Conservation (phyloP, 192 early-diverging fungal genomes). For the Cladochytrium replicatum region DNA sequence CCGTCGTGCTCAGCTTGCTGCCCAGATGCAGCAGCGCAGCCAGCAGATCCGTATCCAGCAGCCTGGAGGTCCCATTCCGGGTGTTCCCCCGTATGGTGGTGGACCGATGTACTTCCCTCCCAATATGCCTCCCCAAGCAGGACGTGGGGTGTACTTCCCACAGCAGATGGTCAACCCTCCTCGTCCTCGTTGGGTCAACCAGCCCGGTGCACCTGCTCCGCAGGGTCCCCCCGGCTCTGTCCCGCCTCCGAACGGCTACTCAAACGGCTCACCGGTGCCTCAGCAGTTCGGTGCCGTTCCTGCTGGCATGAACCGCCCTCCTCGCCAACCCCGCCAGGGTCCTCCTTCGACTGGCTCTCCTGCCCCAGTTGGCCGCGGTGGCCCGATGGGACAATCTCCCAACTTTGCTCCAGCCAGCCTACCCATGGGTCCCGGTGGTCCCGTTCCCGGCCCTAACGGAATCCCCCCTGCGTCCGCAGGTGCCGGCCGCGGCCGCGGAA, state of each 20-base stretch:
- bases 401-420: slow-evolving; percentile 2
- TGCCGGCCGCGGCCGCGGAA: slow-evolving; percentile 26
- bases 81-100: slow-evolving; percentile 44
- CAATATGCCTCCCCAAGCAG: slow-evolving; percentile 19
- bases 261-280: slow-evolving; percentile 16
- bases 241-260: slow-evolving; percentile 9
- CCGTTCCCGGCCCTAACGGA: slow-evolving; percentile 17
- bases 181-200: slow-evolving; percentile 30
- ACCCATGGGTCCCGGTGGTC: slow-evolving; percentile 10
- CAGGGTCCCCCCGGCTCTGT: slow-evolving; percentile 22
- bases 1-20: slow-evolving; percentile 90
- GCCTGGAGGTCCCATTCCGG: slow-evolving; percentile 31
- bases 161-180: slow-evolving; percentile 19
- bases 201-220: slow-evolving; percentile 17
- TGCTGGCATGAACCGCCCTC: slow-evolving; percentile 34
- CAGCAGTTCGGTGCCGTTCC: slow-evolving; percentile 19
- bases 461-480: slow-evolving; percentile 8
- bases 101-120: slow-evolving; percentile 51
- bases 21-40: slow-evolving; percentile 85
- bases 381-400: slow-evolving; percentile 18
- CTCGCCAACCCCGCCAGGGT: slow-evolving; percentile 16
- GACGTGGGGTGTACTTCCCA: slow-evolving; percentile 26
- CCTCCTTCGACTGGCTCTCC: slow-evolving; percentile 33
- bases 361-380: slow-evolving; percentile 18
- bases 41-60: slow-evolving; percentile 77